A percentile compares a stretch with the other conserved stretches of the same genome.
phyloP scores from a whole-genome alignment of 208 protist genomes.

The Sergeia podlipaevii region DNA sequence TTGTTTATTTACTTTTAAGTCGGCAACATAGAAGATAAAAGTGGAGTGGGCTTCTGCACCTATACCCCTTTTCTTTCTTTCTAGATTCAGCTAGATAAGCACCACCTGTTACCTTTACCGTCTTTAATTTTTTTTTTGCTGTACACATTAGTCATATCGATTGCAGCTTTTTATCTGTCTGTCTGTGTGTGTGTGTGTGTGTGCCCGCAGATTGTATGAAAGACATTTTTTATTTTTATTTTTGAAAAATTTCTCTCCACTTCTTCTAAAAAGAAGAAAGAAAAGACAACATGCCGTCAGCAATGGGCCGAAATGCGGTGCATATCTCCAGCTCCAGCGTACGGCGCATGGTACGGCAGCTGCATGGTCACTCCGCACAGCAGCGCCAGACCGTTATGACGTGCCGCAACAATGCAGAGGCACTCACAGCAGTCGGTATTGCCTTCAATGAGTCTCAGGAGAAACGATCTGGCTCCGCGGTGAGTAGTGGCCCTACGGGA shows the following conservation, averaged over 20 bases:
- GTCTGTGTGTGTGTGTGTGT: no score
- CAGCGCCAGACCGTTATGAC: conserved; percentile 55
- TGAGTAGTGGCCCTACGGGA: no score
- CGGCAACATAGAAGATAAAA: background rate
- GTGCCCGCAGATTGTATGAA: no score
- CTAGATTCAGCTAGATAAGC: no score
- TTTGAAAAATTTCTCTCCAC: background rate
- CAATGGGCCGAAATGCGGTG: conserved; percentile 3
- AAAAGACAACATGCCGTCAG: background rate
- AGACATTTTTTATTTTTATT: background rate
- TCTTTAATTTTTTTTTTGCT: no score
- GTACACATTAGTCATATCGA: no score
- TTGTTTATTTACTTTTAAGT: background rate
- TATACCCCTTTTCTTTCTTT: no score
- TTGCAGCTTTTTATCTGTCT: no score
- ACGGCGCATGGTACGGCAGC: conserved; percentile 42
- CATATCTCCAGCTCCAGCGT: conserved; percentile 29
- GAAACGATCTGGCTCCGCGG: no score
- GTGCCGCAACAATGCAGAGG: conserved; percentile 47
- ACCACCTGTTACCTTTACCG: no score
- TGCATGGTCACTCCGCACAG: conserved; percentile 45
- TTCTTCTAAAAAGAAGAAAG: conserved; percentile 4
- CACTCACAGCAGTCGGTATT: conserved; percentile 42
- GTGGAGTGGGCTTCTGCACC: no score
- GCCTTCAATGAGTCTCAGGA: background rate